These are phyloP conservation scores for Candida sithepensis DNA, from an alignment of 805 yeast species.

Conservation along the genomic window DNA sequence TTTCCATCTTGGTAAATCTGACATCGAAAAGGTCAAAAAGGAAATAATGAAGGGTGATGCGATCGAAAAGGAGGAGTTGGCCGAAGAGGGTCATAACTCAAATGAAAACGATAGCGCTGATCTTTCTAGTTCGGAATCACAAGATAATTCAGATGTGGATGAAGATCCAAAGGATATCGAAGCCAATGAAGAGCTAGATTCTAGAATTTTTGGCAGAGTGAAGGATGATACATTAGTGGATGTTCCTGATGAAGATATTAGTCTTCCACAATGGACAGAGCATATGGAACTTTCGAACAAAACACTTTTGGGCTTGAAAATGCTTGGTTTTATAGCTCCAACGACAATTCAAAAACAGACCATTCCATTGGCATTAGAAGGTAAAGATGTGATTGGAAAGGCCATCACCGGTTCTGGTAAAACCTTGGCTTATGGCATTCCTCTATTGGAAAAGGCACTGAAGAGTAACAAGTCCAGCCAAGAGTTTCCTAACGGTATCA, in stretches of 20 bases:
- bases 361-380: conserved; percentile 70
- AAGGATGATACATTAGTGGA: conserved; percentile 9
- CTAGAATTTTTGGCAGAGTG: conserved; percentile 15
- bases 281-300: conserved; percentile 44
- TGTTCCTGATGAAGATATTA: conserved; percentile 32
- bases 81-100: too few relatives aligned
- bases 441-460: conserved; percentile 70
- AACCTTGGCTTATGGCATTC: conserved; percentile 92
- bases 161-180: not conserved
- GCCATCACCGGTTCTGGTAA: conserved; percentile 99
- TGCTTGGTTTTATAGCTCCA: conserved; percentile 61
- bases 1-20: conserved; percentile 21
- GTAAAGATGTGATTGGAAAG: conserved; percentile 86
- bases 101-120: too few relatives aligned
- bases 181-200: conserved; percentile 9
- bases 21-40: conserved; percentile 16
- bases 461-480: not conserved
- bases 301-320: conserved; percentile 58
- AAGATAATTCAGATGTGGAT: too few relatives aligned
- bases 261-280: conserved; percentile 60
- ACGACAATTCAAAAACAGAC: conserved; percentile 79
- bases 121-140: too few relatives aligned
- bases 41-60: conserved; percentile 5
- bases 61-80: conserved; percentile 6
- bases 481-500: conserved; percentile 62